Evolutionary conservation across 306 rosid species (phyloP), one percentile per base, ranked within the genome.

Genomic region (Cucumis sativus): DNA sequence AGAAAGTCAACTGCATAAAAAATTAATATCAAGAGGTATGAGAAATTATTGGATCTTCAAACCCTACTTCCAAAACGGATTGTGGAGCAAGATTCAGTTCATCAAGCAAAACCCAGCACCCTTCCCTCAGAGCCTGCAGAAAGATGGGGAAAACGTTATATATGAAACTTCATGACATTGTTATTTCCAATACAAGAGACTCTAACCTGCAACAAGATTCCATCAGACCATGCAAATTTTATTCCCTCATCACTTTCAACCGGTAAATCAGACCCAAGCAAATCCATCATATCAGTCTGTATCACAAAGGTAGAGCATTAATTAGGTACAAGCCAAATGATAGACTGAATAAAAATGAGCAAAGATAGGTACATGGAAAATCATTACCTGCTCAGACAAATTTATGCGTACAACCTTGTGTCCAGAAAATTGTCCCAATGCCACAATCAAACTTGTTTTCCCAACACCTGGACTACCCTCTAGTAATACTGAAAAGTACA

Each of bases 391-490:
- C 84, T 95, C 98, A 20, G 96, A 95, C 71, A 95, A 83, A 88
- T 95, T 95, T 83, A 95, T 89, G 55, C 97, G 91, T 8, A 92
- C 96, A 16, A 95, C 98, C 79, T 61, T 87, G 82, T 95, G 93
- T 81, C 93, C 96, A 77, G 96, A 92, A 82, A 81, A 79, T 59
- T 87, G 87, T 15, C 96, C 98, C 83, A 95, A 78, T 62, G 97
- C 96, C 86, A 86, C 88, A 84, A 95, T 77, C 78, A 95, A 89
- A 88, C 97, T 95, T 58, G 98, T 95, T 82, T 95, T 95, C 84
- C 98, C 98, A 54, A 95, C 98, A 80, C 98, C 98, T 20, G 98
- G 98, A 82, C 98, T 92, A 17, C 98, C 98, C 85, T 95, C 98
- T 75, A 95, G 85, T 83, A 95, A 82, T 85, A 95, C 97, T 92